These are phyloP conservation scores for Aspergillus pseudonomiae DNA, from an alignment of 2,329 filamentous ascomycete species.

Conservation along the genomic window DNA sequence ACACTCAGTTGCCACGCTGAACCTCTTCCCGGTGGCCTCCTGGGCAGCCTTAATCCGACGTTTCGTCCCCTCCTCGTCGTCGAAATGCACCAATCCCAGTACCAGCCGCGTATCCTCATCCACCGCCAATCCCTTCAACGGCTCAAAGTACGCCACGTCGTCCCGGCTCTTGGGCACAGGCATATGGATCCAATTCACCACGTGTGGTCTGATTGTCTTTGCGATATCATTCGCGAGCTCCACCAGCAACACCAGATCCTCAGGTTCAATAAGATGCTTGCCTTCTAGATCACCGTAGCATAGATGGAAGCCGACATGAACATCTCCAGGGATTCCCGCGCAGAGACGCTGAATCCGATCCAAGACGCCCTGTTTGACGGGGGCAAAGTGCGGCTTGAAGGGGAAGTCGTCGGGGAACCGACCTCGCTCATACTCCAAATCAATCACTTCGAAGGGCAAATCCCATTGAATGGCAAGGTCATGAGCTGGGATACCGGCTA, in stretches of 20 bases:
- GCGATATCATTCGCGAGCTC: not conserved
- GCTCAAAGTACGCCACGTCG: not conserved
- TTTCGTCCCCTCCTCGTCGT: not conserved
- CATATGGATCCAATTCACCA: not conserved
- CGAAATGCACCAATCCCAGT: not conserved
- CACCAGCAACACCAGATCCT: not conserved
- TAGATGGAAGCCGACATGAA: no score
- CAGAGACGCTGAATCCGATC: no score
- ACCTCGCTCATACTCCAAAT: no score
- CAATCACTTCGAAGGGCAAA: no score
- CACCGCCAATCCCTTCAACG: not conserved
- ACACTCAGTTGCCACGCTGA: not conserved
- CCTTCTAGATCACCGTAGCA: no score
- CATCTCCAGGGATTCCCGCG: no score
- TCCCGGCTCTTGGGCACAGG: not conserved
- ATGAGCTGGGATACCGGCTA: no score
- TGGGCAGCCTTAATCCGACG: not conserved
- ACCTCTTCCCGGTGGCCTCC: not conserved
- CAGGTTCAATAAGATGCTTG: not conserved
- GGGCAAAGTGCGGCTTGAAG: no score
- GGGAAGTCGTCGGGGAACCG: no score
- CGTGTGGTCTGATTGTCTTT: not conserved
- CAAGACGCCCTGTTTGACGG: no score
- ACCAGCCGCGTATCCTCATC: not conserved
- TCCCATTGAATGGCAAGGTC: no score